phyloP scores from a whole-genome alignment of 1,284 basidiomycete genomes.

The Papiliotrema laurentii region DNA sequence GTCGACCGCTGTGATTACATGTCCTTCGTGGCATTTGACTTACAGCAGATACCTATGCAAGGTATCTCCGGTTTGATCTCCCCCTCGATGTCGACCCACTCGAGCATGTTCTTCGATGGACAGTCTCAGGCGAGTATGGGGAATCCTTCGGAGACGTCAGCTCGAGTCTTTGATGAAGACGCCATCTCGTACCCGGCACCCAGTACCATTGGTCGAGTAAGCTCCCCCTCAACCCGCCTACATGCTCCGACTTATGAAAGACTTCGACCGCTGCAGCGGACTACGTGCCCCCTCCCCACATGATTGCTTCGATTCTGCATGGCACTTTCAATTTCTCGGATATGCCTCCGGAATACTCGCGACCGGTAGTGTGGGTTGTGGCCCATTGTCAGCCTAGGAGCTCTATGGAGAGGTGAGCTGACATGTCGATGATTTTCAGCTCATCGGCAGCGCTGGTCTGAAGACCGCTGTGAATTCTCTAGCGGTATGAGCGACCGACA shows the following conservation, averaged over 20 bases:
- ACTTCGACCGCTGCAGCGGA: background rate
- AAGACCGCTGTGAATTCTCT: constrained; percentile 7
- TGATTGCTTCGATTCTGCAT: constrained; percentile 14
- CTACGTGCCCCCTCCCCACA: background rate
- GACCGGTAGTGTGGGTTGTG: constrained; percentile 36
- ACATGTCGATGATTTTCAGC: background rate
- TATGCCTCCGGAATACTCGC: constrained; percentile 19
- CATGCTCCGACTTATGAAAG: background rate
- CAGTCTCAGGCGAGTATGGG: too few relatives aligned
- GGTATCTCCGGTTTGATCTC: background rate
- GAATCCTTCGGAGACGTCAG: too few relatives aligned
- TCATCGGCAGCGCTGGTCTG: constrained; percentile 3
- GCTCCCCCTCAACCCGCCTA: background rate
- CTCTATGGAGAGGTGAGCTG: constrained; percentile 28
- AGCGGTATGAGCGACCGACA: background rate
- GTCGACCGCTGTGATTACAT: background rate
- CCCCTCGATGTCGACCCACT: background rate
- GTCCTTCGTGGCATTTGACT: background rate
- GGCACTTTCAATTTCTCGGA: constrained; percentile 24
- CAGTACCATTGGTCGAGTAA: background rate
- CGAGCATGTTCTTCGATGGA: constrained; percentile 12
- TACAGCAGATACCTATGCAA: background rate
- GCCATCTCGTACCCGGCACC: background rate
- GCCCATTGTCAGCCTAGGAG: constrained; percentile 33
- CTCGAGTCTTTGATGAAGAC: background rate